A percentile compares a stretch with the other conserved stretches of the same genome.
Conservation (phyloP, 805 yeast species). For the Hanseniaspora singularis region DNA sequence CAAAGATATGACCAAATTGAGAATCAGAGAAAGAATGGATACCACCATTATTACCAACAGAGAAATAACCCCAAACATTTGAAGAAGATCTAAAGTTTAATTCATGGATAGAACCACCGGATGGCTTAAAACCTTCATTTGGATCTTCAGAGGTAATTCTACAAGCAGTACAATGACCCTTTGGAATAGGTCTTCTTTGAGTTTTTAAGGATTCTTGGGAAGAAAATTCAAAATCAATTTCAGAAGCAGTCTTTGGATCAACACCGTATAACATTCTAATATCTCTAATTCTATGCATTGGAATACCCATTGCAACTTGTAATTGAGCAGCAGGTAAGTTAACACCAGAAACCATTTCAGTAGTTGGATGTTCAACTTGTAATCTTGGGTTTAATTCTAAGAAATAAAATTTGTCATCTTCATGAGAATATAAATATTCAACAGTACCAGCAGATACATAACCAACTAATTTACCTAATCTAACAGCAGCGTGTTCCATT, state of each 20-base stretch:
- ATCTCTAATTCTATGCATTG: slow-evolving; percentile 87
- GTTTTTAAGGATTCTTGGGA: slow-evolving; percentile 55
- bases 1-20: slow-evolving; percentile 97
- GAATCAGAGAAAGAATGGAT: slow-evolving; percentile 97
- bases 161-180: slow-evolving; percentile 98
- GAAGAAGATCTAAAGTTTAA: slow-evolving; percentile 93
- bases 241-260: slow-evolving; percentile 84
- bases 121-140: slow-evolving; percentile 97
- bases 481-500: slow-evolving; percentile 96
- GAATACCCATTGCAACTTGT: slow-evolving; percentile 99
- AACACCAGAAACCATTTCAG: slow-evolving; percentile 98
- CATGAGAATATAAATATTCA: slow-evolving; percentile 87
- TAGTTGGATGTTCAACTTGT: slow-evolving; percentile 99
- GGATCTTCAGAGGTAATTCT: slow-evolving; percentile 99
- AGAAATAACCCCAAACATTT: slow-evolving; percentile 99
- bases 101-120: slow-evolving; percentile 93
- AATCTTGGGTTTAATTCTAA: slow-evolving; percentile 95
- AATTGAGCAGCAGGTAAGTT: slow-evolving; percentile 97
- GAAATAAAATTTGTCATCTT: slow-evolving; percentile 90
- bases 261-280: slow-evolving; percentile 89
- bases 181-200: slow-evolving; percentile 89
- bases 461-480: slow-evolving; percentile 93
- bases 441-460: slow-evolving; percentile 99
- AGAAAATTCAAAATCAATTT: slow-evolving; percentile 80
- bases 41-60: slow-evolving; percentile 90